These are phyloP conservation scores for Chlorella variabilis DNA, from an alignment of 163 green algal genomes.

Conservation along the genomic window DNA sequence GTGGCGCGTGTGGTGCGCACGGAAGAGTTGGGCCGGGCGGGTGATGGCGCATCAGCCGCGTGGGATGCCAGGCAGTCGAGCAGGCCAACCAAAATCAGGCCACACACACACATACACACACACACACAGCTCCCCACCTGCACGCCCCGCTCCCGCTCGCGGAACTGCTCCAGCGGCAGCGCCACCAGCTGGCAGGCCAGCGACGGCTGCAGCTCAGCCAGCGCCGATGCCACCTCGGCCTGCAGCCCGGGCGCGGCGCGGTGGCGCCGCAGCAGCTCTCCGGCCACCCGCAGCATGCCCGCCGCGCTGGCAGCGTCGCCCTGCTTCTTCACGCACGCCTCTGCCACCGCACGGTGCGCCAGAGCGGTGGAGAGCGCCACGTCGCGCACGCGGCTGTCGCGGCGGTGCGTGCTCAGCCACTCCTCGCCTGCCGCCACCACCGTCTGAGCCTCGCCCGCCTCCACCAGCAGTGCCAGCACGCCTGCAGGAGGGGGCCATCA, in stretches of 20 bases:
- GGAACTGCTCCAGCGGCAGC: constrained; percentile 25
- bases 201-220: constrained; percentile 46
- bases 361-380: constrained; percentile 50
- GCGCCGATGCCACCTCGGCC: constrained; percentile 3
- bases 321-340: constrained; percentile 24
- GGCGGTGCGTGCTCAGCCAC: constrained; percentile 44
- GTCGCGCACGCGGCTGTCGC: constrained; percentile 40
- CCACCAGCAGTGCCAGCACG: constrained; percentile 54
- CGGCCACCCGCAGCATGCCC: constrained; percentile 38
- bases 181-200: constrained; percentile 50
- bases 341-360: constrained; percentile 42
- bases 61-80: too few species aligned
- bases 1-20: too few species aligned
- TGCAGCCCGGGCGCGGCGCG: constrained; percentile 14
- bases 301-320: constrained; percentile 5
- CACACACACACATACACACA: too few species aligned
- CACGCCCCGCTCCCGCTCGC: constrained; percentile 25
- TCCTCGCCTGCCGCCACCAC: constrained; percentile 45
- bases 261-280: constrained; percentile 37
- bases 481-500: constrained; percentile 16
- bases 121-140: not conserved
- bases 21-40: too few species aligned
- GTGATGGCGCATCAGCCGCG: too few species aligned
- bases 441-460: constrained; percentile 44
- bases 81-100: too few species aligned